Base-by-base conservation (phyloP, 2,329 filamentous ascomycete species). In the Aspergillus fructus region DNA sequence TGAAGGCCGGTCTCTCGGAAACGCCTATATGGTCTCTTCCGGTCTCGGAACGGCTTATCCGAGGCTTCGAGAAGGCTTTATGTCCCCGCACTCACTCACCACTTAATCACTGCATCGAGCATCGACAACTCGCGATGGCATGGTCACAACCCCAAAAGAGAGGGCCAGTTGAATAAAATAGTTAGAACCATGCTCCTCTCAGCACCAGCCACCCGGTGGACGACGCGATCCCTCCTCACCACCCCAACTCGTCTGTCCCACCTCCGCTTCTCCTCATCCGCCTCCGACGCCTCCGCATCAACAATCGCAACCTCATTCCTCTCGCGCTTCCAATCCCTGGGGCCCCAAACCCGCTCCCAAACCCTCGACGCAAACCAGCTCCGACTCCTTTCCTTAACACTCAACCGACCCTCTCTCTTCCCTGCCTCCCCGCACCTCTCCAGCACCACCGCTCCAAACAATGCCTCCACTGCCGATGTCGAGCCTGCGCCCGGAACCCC, bases 321-420 rank as follows among this genome's bases (percentile, higher is more conserved):
- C 17, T 66, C 69, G 6, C 74, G 73, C 51, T 77, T 77, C 49
- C 74, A 77, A 55, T 74, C 74, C 5, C 68, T 72, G 5, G 74
- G 76, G 2, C 75, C 77, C 0, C 74, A 76, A 61, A 71, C 69
- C 4, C 78, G 77, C 45, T 72, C 70, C 3, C 85, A 89, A 64
- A 56, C 79, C 3, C 74, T 89, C 6, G 86, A 89, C 66, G 78
- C 76, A 12, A 88, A 87, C 62, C 86, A 89, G 66, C 74, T 89
- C 0, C 85, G 86, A 58, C 84, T 85, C 45, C 78, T 89, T 9
- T 78, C 80, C 2, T 72, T 87, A 6, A 86, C 85, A 0, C 79
- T 89, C 4, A 77, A 79, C 21, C 81, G 84, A 1, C 73, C 75
- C 1, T 63, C 68, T 5, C 69, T 85, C 5, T 75, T 74, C 62